These are phyloP conservation scores for Cutaneotrichosporon daszewskae DNA, from an alignment of 1,284 basidiomycete genomes.

Conservation along the genomic window DNA sequence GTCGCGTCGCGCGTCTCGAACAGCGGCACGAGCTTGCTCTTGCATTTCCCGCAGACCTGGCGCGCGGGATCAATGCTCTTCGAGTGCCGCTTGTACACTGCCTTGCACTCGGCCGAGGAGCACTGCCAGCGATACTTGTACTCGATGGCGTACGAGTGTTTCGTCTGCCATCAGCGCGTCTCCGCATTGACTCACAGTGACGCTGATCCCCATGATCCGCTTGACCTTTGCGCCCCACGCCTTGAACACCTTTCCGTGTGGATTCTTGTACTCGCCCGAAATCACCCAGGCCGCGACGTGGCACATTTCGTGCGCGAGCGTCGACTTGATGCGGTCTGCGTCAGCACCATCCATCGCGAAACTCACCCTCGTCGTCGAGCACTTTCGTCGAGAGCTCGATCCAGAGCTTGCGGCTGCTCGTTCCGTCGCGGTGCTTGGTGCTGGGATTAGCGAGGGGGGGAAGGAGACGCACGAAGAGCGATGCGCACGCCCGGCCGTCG, in stretches of 20 bases:
- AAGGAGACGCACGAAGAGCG: conserved; percentile 18
- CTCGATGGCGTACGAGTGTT: conserved; percentile 42
- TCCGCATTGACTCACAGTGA: conserved; percentile 32
- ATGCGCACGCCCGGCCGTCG: conserved; percentile 40
- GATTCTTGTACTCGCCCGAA: conserved; percentile 39
- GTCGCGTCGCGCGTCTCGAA: conserved; percentile 31
- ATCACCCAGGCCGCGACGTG: conserved; percentile 44
- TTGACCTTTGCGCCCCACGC: conserved; percentile 43
- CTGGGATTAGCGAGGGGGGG: not conserved
- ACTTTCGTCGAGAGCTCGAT: conserved; percentile 38
- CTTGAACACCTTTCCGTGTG: conserved; percentile 44
- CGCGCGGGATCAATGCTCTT: conserved; percentile 40
- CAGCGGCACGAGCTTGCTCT: conserved; percentile 29
- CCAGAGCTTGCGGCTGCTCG: conserved; percentile 6
- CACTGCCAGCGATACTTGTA: conserved; percentile 47
- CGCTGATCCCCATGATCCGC: conserved; percentile 37
- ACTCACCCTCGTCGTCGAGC: conserved; percentile 29
- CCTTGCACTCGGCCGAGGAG: conserved; percentile 27
- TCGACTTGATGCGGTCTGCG: conserved; percentile 37
- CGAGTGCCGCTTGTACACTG: conserved; percentile 40
- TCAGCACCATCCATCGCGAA: not conserved
- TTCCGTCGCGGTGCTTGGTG: conserved; percentile 9
- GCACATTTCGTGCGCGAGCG: conserved; percentile 48
- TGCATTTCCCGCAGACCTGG: conserved; percentile 38
- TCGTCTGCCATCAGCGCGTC: conserved; percentile 26